These are phyloP conservation scores for Adansonia digitata DNA, from an alignment of 345 rosid species.

Conservation along the genomic window DNA sequence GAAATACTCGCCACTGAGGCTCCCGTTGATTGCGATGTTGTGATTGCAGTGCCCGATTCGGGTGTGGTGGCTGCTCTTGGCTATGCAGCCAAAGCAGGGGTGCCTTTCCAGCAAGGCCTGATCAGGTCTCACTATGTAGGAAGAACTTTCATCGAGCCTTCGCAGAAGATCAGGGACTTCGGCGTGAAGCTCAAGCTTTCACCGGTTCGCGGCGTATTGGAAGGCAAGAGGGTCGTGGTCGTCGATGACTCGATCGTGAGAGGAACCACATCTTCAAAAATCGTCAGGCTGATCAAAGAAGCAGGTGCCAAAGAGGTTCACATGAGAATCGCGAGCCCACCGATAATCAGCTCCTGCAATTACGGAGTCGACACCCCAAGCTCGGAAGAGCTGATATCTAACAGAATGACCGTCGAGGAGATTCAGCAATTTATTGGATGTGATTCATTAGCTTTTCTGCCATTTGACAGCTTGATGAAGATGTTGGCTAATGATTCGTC, in stretches of 20 bases:
- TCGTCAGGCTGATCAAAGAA: slow-evolving; percentile 76
- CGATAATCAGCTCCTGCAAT: slow-evolving; percentile 74
- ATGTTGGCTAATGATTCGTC: slow-evolving; percentile 46
- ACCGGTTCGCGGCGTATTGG: slow-evolving; percentile 74
- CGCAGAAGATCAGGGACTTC: slow-evolving; percentile 91
- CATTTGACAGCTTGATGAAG: slow-evolving; percentile 57
- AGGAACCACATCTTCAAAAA: slow-evolving; percentile 89
- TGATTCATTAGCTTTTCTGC: slow-evolving; percentile 79
- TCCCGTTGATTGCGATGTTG: slow-evolving; percentile 87
- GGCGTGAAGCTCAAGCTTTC: slow-evolving; percentile 95
- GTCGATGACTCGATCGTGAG: slow-evolving; percentile 95
- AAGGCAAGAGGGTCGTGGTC: slow-evolving; percentile 88
- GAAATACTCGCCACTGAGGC: slow-evolving; percentile 77
- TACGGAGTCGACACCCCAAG: slow-evolving; percentile 98
- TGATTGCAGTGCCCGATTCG: slow-evolving; percentile 94
- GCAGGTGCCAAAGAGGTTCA: slow-evolving; percentile 95
- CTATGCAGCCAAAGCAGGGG: slow-evolving; percentile 79
- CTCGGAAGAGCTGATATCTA: slow-evolving; percentile 80
- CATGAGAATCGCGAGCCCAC: slow-evolving; percentile 97
- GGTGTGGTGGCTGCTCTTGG: slow-evolving; percentile 97
- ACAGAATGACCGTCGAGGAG: slow-evolving; percentile 79
- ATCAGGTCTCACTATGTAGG: slow-evolving; percentile 96
- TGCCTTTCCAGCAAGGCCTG: slow-evolving; percentile 77
- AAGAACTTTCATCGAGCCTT: slow-evolving; percentile 89
- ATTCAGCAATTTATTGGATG: slow-evolving; percentile 69